Conservation (phyloP, 1,284 basidiomycete genomes). For the Ganoderma sp. region DNA sequence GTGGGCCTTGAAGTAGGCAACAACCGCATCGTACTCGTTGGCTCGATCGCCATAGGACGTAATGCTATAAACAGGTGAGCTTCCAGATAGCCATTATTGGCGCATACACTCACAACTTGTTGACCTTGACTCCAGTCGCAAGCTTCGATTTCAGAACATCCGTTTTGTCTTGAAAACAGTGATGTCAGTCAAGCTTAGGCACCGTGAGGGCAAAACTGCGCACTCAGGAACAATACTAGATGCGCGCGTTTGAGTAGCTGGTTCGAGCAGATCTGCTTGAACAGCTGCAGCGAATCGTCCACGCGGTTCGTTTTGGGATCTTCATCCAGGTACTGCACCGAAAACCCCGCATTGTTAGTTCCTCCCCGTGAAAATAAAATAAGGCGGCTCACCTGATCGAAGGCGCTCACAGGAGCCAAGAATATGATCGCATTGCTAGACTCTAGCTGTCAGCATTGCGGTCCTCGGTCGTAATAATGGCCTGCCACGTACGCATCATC, state of each 20-base stretch:
- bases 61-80: conserved; percentile 54
- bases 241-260: conserved; percentile 77
- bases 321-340: conserved; percentile 75
- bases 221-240: conserved; percentile 80
- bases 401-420: conserved; percentile 84
- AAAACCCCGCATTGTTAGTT: conserved; percentile 15
- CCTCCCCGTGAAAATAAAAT: background rate
- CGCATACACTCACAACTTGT: conserved; percentile 69
- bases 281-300: conserved; percentile 83
- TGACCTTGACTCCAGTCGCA: conserved; percentile 66
- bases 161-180: conserved; percentile 67
- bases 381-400: conserved; percentile 67
- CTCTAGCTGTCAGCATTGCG: background rate
- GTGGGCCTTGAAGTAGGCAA: conserved; percentile 83
- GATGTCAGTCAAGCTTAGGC: conserved; percentile 15
- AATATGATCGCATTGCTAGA: conserved; percentile 80
- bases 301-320: conserved; percentile 82
- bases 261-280: conserved; percentile 84
- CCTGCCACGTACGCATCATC: conserved; percentile 62
- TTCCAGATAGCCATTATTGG: background rate
- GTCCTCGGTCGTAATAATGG: background rate
- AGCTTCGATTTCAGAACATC: conserved; percentile 76
- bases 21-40: conserved; percentile 80
- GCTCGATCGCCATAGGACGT: conserved; percentile 79
- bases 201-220: conserved; percentile 34